Evolutionary conservation across 495 filamentous ascomycete genomes (phyloP), one percentile per base, ranked within the genome.

Genomic region (Talaromyces trachyspermus): DNA sequence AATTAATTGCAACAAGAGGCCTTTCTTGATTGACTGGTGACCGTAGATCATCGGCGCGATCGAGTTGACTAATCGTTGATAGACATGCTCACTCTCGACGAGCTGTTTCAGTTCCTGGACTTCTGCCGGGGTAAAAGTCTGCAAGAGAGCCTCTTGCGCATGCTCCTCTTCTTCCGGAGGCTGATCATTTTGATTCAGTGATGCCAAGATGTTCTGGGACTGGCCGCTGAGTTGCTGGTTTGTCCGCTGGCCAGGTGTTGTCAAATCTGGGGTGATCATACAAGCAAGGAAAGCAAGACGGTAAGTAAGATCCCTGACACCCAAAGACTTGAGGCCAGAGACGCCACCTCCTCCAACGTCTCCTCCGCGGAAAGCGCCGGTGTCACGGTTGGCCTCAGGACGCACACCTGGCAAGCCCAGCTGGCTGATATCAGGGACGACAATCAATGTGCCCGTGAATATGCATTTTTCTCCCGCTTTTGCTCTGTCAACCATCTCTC

Each of bases 401-500:
- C 84, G 74, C 9, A 91, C 78, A 46, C 92, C 92, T 8, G 92
- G 92, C 19, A 97, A 78, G 29, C 89, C 85, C 19, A 99, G 76
- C 64, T 96, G 91, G 59, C 89, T 95, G 47, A 99, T 89, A 66
- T 99, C 92, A 0, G 92, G 92, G 11, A 99, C 86, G 5, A 97
- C 92, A 53, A 99, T 99, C 51, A 97, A 65, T 1, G 91, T 88
- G 37, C 92, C 92, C 0, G 92, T 97, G 60, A 99, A 99, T 53
- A 97, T 86, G 55, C 90, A 97, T 57, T 94, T 95, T 66, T 99
- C 94, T 50, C 92, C 92, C 20, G 92, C 94, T 66, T 96, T 97
- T 17, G 89, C 88, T 26, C 92, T 81, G 55, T 98, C 92, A 2
- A 99, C 92, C 69, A 97, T 95, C 66, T 99, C 92, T 49, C 94